Percentiles rank a stretch among this genome's conserved stretches.
Evolutionary conservation across 2,329 filamentous ascomycete genomes (phyloP).

Genomic region (Aspergillus felis): DNA sequence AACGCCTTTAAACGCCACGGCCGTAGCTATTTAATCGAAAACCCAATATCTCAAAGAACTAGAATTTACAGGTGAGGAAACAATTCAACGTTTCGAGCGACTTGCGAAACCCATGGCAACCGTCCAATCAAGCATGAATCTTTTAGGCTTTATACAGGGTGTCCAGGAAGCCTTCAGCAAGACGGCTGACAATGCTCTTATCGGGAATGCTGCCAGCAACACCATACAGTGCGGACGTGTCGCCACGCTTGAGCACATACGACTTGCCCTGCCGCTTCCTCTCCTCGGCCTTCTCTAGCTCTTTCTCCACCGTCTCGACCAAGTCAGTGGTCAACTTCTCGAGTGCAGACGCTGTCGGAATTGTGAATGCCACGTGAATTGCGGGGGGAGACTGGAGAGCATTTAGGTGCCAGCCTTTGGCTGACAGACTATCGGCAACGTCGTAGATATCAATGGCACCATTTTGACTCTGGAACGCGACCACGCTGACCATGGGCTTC

Average conservation of each 20-base stretch:
- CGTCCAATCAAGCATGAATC: neutral
- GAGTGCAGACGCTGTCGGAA: constrained; percentile 77
- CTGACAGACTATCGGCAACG: constrained; percentile 81
- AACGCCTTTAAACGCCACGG: constrained; percentile 10
- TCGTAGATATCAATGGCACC: constrained; percentile 83
- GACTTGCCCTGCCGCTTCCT: constrained; percentile 58
- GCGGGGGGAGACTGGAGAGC: constrained; percentile 87
- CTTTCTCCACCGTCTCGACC: constrained; percentile 55
- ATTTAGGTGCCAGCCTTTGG: constrained; percentile 91
- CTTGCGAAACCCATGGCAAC: neutral
- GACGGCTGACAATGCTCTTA: constrained; percentile 87
- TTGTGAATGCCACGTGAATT: constrained; percentile 88
- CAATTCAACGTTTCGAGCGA: neutral
- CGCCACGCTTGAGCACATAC: constrained; percentile 51
- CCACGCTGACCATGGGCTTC: constrained; percentile 80
- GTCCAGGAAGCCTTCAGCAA: constrained; percentile 89
- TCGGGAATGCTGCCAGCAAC: constrained; percentile 93
- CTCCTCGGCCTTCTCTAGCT: constrained; percentile 76
- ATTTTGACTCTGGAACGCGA: constrained; percentile 76
- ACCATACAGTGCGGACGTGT: constrained; percentile 86
- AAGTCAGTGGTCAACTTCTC: constrained; percentile 74
- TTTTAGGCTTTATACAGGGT: constrained; percentile 78
- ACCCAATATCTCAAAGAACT: neutral
- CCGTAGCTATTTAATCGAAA: neutral
- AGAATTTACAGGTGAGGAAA: neutral